Evolutionary conservation across 441 rosid genomes (phyloP), one percentile per base, ranked within the genome.

Genomic region (Gossypium lobatum): DNA sequence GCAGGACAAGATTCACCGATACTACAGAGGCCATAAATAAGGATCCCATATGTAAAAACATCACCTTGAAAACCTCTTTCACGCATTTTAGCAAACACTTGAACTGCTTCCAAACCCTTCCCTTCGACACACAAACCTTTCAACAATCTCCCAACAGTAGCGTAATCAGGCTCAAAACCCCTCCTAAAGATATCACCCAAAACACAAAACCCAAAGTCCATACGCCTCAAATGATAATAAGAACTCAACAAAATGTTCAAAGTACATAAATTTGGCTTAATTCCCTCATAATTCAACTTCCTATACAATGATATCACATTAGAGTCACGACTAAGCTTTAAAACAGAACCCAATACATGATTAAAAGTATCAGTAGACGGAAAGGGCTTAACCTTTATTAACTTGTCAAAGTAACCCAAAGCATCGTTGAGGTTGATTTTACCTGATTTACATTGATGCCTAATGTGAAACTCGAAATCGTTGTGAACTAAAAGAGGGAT

Each of bases 201-300:
- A 64, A 64, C 53, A 64, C 70, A 64, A 64, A 64, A 64, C 70
- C 70, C 70, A 20, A 20, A 11, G 23, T 64, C 23, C 6, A 11
- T 42, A 20, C 16, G 58, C 54, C 72, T 70, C 48, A 34, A 59
- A 31, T 46, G 34, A 46, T 37, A 21, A 21, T 17, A 37, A 50
- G 66, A 64, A 31, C 74, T 73, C 31, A 75, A 73, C 76, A 80
- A 26, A 55, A 75, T 70, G 11, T 76, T 80, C 60, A 74, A 72
- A 2, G 70, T 58, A 20, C 5, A 63, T 45, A 80, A 50, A 58
- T 80, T 65, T 16, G 80, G 80, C 69, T 70, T 64, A 65, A 80
- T 50, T 52, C 76, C 70, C 17, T 2, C 37, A 1, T 25, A 37
- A 53, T n/a, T 70, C 59, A 64, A 54, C 64, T 73, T n/a, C 26